A percentile compares a stretch with the other conserved stretches of the same genome.
Conservation (phyloP, 1,284 basidiomycete genomes). For the Trichosporon asahii region DNA sequence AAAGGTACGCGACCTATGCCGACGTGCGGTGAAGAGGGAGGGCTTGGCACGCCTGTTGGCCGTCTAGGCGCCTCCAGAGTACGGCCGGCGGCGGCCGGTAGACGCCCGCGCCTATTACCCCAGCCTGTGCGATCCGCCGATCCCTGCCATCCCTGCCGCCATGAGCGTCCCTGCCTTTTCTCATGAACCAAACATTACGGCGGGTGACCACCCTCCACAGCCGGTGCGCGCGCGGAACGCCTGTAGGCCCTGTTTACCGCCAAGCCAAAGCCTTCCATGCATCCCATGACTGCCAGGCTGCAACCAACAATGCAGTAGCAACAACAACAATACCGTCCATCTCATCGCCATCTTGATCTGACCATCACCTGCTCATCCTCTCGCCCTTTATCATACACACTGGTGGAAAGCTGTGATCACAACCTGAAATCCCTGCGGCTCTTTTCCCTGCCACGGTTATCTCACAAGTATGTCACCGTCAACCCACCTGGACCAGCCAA, state of each 20-base stretch:
- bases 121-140: background rate
- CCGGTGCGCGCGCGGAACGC: background rate
- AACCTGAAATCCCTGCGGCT: background rate
- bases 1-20: background rate
- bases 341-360: background rate
- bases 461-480: constrained; percentile 2
- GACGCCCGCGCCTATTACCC: background rate
- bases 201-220: background rate
- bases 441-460: background rate
- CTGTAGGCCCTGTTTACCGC: background rate
- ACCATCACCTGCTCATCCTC: background rate
- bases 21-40: background rate
- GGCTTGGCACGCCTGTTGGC: background rate
- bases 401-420: background rate
- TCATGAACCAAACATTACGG: constrained; percentile 9
- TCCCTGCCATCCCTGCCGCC: background rate
- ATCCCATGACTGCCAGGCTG: background rate
- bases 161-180: background rate
- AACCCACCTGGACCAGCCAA: background rate
- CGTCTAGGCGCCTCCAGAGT: background rate
- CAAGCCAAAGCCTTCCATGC: background rate
- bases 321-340: background rate
- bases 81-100: background rate
- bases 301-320: background rate
- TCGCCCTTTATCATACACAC: background rate